Conservation (phyloP, 1,284 basidiomycete species). For the Cutaneotrichosporon spelunceum region DNA sequence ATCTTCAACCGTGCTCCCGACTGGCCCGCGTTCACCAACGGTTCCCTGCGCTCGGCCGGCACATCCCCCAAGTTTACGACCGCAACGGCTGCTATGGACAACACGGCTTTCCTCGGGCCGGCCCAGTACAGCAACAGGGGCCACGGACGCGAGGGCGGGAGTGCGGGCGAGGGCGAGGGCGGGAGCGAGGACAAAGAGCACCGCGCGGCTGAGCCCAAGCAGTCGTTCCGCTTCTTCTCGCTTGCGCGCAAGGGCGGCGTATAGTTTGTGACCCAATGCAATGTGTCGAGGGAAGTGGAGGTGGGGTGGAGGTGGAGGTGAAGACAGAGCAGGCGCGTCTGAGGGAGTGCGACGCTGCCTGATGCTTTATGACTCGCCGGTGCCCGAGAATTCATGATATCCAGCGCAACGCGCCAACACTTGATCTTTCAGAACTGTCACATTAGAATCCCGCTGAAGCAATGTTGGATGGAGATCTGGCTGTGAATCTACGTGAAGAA, state of each 20-base stretch:
- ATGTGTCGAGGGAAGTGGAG: neutral
- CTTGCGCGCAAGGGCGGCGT: slow-evolving; percentile 32
- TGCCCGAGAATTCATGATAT: too few species aligned
- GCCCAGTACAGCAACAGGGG: too few species aligned
- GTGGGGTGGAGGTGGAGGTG: neutral
- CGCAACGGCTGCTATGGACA: neutral
- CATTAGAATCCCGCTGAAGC: too few species aligned
- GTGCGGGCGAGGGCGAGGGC: neutral
- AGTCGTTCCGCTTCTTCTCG: slow-evolving; percentile 45
- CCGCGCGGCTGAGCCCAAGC: slow-evolving; percentile 30
- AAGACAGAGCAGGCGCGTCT: too few species aligned
- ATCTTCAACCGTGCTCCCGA: slow-evolving; percentile 26
- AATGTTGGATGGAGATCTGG: too few species aligned
- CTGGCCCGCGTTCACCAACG: slow-evolving; percentile 13
- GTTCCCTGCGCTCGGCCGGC: neutral
- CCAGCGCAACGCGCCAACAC: too few species aligned
- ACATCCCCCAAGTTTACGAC: neutral
- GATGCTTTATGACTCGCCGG: too few species aligned
- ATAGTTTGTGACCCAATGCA: neutral
- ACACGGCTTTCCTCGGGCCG: neutral
- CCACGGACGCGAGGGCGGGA: neutral
- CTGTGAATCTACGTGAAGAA: too few species aligned
- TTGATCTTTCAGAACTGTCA: too few species aligned
- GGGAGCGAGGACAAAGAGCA: slow-evolving; percentile 17
- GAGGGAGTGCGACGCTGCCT: neutral